A percentile compares a stretch with the other conserved stretches of the same genome.
Conservation (phyloP, 805 yeast genomes). For the Kodamaea neixiangensis region DNA sequence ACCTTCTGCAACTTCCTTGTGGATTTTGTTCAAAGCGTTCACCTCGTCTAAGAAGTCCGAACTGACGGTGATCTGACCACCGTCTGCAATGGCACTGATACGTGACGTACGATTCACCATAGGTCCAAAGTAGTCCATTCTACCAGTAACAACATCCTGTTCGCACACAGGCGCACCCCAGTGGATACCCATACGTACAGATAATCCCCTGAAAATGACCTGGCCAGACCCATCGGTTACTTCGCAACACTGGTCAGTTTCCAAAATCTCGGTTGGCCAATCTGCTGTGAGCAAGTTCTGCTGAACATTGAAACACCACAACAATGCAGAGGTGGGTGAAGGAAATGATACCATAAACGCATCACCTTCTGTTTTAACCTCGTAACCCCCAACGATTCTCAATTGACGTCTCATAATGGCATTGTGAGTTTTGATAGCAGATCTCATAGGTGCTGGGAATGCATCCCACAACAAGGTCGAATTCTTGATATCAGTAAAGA, state of each 20-base stretch:
- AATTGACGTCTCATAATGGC: conserved; percentile 91
- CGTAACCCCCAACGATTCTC: conserved; percentile 94
- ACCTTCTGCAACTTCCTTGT: conserved; percentile 37
- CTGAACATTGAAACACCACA: conserved; percentile 95
- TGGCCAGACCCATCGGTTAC: conserved; percentile 63
- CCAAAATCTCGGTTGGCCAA: conserved; percentile 93
- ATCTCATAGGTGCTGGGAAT: conserved; percentile 90
- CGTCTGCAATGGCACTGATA: conserved; percentile 92
- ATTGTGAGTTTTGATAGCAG: conserved; percentile 94
- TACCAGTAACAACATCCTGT: conserved; percentile 86
- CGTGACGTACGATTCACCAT: conserved; percentile 96
- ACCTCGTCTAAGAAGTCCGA: conserved; percentile 78
- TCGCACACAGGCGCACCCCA: conserved; percentile 99
- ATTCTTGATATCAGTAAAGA: conserved; percentile 94
- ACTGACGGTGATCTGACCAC: conserved; percentile 94
- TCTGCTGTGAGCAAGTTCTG: conserved; percentile 76
- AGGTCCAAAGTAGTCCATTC: conserved; percentile 99
- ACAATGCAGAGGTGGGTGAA: conserved; percentile 81
- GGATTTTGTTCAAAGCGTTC: conserved; percentile 53
- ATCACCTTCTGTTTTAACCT: conserved; percentile 98
- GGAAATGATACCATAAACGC: conserved; percentile 98
- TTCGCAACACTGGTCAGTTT: conserved; percentile 81
- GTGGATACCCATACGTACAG: conserved; percentile 97
- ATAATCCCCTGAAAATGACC: conserved; percentile 78
- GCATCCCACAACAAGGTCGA: conserved; percentile 94